Conservation (phyloP, 192 early-diverging fungal species). For the Rhizophagus sp. region DNA sequence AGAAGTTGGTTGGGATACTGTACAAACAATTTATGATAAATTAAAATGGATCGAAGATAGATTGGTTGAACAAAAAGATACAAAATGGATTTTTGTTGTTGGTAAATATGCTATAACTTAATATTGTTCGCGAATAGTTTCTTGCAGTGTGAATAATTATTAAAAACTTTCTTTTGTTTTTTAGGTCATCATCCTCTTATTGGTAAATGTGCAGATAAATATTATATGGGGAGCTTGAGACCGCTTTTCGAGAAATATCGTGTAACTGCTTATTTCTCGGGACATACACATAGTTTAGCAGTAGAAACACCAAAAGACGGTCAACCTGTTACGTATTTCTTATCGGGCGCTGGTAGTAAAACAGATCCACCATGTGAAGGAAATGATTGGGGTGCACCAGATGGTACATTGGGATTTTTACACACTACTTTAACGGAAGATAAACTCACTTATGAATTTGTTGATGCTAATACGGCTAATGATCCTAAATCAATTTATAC, state of each 20-base stretch:
- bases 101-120: not conserved
- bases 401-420: not conserved
- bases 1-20: not conserved
- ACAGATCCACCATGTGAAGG: not conserved
- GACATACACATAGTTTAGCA: slow-evolving; percentile 19
- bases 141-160: too few relatives aligned
- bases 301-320: not conserved
- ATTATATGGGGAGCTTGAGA: not conserved
- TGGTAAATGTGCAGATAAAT: not conserved
- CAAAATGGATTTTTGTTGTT: slow-evolving; percentile 29
- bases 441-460: not conserved
- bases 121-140: too few relatives aligned
- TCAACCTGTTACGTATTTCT: not conserved
- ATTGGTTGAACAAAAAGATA: not conserved
- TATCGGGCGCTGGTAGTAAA: slow-evolving; percentile 14
- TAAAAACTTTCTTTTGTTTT: not conserved
- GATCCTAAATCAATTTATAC: not conserved
- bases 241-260: slow-evolving; percentile 16
- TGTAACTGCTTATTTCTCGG: slow-evolving; percentile 22
- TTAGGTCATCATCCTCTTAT: slow-evolving; percentile 27
- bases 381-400: not conserved
- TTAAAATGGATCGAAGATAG: slow-evolving; percentile 29
- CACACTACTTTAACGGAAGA: not conserved
- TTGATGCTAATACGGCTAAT: not conserved
- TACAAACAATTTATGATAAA: not conserved